These are phyloP conservation scores for Rosa persica DNA, from an alignment of 306 rosid species.

Conservation along the genomic window DNA sequence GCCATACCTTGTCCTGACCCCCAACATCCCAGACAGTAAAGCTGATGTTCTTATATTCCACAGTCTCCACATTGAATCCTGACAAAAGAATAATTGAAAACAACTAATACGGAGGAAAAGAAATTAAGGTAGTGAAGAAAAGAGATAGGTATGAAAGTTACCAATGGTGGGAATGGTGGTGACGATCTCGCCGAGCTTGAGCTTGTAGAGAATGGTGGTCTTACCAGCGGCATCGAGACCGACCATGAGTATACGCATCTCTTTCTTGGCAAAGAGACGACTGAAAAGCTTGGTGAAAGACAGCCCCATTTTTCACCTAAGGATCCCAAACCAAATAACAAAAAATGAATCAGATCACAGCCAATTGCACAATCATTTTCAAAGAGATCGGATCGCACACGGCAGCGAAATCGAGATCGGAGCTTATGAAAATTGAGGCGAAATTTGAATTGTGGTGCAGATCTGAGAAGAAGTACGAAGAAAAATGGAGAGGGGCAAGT, in stretches of 20 bases:
- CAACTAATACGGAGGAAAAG: not conserved
- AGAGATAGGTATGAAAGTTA: constrained; percentile 3
- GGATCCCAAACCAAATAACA: constrained; percentile 12
- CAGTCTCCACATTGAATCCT: constrained; percentile 96
- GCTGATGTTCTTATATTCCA: constrained; percentile 95
- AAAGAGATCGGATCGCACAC: not conserved
- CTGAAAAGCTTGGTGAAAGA: constrained; percentile 90
- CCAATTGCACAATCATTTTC: not conserved
- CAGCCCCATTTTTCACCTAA: constrained; percentile 58
- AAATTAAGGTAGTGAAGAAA: too few species aligned
- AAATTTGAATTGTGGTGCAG: not conserved
- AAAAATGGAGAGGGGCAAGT: not conserved
- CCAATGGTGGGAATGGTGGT: constrained; percentile 97
- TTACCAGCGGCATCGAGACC: constrained; percentile 98
- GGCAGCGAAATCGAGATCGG: constrained; percentile 4
- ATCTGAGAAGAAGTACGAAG: not conserved
- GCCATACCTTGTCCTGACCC: constrained; percentile 81
- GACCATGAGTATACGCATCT: constrained; percentile 95
- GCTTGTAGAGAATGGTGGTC: constrained; percentile 88
- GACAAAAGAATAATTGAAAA: constrained; percentile 15
- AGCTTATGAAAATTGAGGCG: not conserved
- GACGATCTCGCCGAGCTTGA: constrained; percentile 91
- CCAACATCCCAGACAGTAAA: constrained; percentile 99
- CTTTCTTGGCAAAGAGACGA: constrained; percentile 88
- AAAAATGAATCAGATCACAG: not conserved